Evolutionary conservation across 345 rosid genomes (phyloP).

Genomic region (Aquilaria sinensis): DNA sequence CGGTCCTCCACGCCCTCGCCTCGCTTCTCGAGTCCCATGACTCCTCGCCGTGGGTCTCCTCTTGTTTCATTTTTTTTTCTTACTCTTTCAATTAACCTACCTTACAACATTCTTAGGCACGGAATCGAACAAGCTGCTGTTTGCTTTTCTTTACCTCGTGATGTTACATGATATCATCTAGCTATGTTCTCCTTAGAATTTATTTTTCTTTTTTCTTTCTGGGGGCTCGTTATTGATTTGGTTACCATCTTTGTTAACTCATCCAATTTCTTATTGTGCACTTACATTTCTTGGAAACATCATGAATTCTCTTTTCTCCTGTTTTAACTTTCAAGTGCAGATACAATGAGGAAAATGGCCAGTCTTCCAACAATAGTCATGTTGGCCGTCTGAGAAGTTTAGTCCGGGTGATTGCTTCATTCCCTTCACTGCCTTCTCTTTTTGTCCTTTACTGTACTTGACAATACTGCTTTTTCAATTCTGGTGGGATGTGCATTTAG

Average conservation of each 20-base stretch:
- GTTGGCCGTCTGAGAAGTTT: slow-evolving; percentile 76
- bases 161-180: not conserved
- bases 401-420: slow-evolving; percentile 46
- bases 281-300: not conserved
- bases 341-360: slow-evolving; percentile 48
- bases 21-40: slow-evolving; percentile 84
- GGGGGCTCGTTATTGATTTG: too few relatives aligned
- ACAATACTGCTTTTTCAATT: not conserved
- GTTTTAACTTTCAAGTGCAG: slow-evolving; percentile 27
- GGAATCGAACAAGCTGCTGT: too few relatives aligned
- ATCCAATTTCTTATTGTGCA: not conserved
- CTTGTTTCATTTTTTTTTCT: not conserved
- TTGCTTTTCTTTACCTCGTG: not conserved
- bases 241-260: too few relatives aligned
- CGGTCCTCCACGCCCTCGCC: slow-evolving; percentile 69
- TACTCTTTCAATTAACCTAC: not conserved
- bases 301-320: not conserved
- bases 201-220: too few relatives aligned
- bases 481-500: not conserved
- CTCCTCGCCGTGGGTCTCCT: slow-evolving; percentile 48
- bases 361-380: slow-evolving; percentile 49
- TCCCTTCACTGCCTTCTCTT: not conserved
- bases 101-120: not conserved
- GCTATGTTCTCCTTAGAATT: not conserved
- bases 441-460: not conserved